Conservation (phyloP, 192 early-diverging fungal genomes). For the Backusella tarrabulga region DNA sequence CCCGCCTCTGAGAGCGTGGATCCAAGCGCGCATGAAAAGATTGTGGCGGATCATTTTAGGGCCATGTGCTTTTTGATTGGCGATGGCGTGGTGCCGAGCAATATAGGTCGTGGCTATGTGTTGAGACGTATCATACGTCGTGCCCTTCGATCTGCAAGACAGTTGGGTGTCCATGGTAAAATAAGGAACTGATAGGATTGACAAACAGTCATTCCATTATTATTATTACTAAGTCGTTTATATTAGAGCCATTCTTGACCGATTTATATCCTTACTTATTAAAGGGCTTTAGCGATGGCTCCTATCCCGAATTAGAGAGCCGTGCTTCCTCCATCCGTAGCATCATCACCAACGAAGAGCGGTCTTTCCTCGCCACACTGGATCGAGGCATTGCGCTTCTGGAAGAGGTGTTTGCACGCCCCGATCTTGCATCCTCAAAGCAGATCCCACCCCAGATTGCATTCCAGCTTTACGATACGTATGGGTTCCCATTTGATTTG, state of each 20-base stretch:
- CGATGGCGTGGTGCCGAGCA: constrained; percentile 59
- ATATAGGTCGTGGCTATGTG: constrained; percentile 56
- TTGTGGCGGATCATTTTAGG: constrained; percentile 57
- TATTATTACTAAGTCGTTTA: background rate
- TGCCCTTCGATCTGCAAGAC: constrained; percentile 53
- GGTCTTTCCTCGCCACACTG: constrained; percentile 45
- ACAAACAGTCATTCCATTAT: no score
- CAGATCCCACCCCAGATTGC: constrained; percentile 46
- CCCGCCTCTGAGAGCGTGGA: constrained; percentile 13
- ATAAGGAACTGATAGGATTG: no score
- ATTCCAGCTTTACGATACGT: constrained; percentile 56
- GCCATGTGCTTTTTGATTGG: constrained; percentile 56
- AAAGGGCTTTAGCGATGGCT: constrained; percentile 32
- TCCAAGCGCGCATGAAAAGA: constrained; percentile 48
- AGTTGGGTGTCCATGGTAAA: constrained; percentile 52
- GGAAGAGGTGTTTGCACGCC: constrained; percentile 42
- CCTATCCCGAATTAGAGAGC: constrained; percentile 42
- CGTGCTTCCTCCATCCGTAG: constrained; percentile 42
- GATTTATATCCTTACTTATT: constrained; percentile 46
- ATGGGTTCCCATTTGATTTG: constrained; percentile 60
- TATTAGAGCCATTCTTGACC: constrained; percentile 49
- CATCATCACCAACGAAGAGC: constrained; percentile 48
- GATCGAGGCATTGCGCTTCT: constrained; percentile 47
- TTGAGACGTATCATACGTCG: constrained; percentile 59
- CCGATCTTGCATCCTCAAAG: constrained; percentile 32